phyloP scores from a whole-genome alignment of 169 alveolate species.

The Plasmodium gaboni region DNA sequence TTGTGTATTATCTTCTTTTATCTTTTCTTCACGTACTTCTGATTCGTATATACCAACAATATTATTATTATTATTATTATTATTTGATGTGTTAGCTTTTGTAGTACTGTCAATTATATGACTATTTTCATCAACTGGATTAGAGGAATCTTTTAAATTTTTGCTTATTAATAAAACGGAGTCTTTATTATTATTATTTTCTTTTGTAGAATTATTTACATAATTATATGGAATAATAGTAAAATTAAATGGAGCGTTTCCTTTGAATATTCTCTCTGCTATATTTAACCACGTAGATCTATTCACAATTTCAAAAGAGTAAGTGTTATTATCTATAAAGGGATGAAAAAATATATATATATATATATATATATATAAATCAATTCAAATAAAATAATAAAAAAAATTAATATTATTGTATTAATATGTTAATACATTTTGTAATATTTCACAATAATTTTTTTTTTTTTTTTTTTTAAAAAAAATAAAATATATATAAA shows the following conservation, averaged over 20 bases:
- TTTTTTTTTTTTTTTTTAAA: no score
- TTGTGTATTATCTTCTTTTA: no score
- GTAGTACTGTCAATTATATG: background rate
- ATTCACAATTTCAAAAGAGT: slow-evolving; percentile 34
- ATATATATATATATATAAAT: background rate
- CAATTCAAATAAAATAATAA: background rate
- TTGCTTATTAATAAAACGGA: slow-evolving; percentile 55
- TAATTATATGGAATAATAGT: slow-evolving; percentile 41
- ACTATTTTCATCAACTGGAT: background rate
- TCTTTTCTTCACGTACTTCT: no score
- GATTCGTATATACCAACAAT: no score
- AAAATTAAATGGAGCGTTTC: slow-evolving; percentile 25
- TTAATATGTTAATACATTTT: no score
- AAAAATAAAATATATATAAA: no score
- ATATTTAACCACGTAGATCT: slow-evolving; percentile 16
- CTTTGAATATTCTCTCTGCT: slow-evolving; percentile 27
- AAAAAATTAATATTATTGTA: background rate
- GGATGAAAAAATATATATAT: slow-evolving; percentile 1
- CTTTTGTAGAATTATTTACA: slow-evolving; percentile 10
- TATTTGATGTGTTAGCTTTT: background rate
- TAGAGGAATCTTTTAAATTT: slow-evolving; percentile 4
- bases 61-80: background rate
- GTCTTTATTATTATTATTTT: background rate
- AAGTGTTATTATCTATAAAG: slow-evolving; percentile 18
- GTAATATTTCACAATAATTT: no score